These are phyloP conservation scores for Leccinum olivaceopallidum DNA, from an alignment of 768 basidiomycete species.

Conservation along the genomic window DNA sequence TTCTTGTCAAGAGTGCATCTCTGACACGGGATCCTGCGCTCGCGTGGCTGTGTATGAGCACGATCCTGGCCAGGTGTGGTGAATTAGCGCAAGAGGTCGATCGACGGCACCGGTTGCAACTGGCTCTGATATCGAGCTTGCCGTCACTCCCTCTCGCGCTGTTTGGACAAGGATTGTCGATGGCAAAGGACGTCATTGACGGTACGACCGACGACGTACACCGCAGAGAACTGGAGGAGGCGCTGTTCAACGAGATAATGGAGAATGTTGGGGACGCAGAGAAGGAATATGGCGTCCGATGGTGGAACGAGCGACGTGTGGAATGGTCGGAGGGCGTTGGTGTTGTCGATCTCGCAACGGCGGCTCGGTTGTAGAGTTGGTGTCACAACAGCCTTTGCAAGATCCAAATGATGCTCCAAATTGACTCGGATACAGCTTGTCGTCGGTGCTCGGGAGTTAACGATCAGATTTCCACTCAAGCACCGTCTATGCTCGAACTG, in stretches of 20 bases:
- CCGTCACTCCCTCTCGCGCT: conserved; percentile 59
- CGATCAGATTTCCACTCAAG: too few relatives aligned
- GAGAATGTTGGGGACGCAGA: conserved; percentile 67
- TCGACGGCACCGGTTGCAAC: conserved; percentile 53
- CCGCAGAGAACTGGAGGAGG: conserved; percentile 51
- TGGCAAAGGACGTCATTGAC: conserved; percentile 39
- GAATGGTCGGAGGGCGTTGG: conserved; percentile 22
- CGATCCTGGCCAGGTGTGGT: conserved; percentile 51
- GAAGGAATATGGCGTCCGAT: conserved; percentile 64
- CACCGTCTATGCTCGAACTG: too few relatives aligned
- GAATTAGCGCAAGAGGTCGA: conserved; percentile 20
- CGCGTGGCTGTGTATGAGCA: conserved; percentile 69
- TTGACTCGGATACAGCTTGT: too few relatives aligned
- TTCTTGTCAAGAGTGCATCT: conserved; percentile 62
- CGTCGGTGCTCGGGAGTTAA: too few relatives aligned
- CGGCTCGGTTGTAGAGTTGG: conserved; percentile 15
- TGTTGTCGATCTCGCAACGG: neutral
- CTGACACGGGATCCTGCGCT: conserved; percentile 45
- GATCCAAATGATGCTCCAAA: neutral
- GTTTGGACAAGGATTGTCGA: conserved; percentile 55
- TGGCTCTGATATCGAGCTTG: conserved; percentile 65
- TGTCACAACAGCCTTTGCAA: neutral
- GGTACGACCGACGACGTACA: conserved; percentile 29
- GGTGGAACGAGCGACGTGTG: conserved; percentile 62
- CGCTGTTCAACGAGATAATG: conserved; percentile 62